Base-by-base conservation (phyloP, 495 filamentous ascomycete species). In the Aspergillus haitiensis region DNA sequence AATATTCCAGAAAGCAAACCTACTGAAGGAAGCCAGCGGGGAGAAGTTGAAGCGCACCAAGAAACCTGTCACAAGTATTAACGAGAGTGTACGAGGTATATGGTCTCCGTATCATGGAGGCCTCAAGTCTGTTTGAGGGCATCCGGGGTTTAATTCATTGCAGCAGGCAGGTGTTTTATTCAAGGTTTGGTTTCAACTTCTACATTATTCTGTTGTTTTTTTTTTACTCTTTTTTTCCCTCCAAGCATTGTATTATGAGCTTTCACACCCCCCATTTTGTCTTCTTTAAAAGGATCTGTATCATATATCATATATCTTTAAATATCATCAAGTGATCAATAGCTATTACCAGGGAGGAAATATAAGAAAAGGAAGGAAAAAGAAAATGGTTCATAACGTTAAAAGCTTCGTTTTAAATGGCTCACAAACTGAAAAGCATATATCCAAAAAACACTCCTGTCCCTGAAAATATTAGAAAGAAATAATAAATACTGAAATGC, bases 31-130 rank as follows among this genome's bases (percentile, higher is more conserved):
- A 71, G 87, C 90, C 12, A 95, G 84, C 64, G 94, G 94, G 11
- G 86, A 96, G 79, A 95, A 96, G 83, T 62, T 89, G 63, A 90
- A 84, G 79, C 83, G 77, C 69, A 80, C 87, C 59, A 90, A 81
- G 71, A 96, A 93, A 81, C 87, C 90, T 7, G 88, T 98, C 21
- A 83, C 78, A 56, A 93, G 90, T 83, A 77, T 89, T 71, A 97
- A 94, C 72, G 86, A 93, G 74, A 92, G 91, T 76, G 92, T 97
- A 12, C 86, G 94, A 78, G 94, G 94, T 58, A 84, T 98, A 62
- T 98, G 93, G 92, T 88, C 85, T 78, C 92, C 92, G 44, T 96
- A 89, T 71, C 94, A 98, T 73, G 92, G 93, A 45, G 77, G 74
- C 56, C 39, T 76, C 56, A 78, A 78, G 58, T 66, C 70, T 40